Conservation (phyloP, 371 early-diverging fungal species). For the Chytridium lagenaria region DNA sequence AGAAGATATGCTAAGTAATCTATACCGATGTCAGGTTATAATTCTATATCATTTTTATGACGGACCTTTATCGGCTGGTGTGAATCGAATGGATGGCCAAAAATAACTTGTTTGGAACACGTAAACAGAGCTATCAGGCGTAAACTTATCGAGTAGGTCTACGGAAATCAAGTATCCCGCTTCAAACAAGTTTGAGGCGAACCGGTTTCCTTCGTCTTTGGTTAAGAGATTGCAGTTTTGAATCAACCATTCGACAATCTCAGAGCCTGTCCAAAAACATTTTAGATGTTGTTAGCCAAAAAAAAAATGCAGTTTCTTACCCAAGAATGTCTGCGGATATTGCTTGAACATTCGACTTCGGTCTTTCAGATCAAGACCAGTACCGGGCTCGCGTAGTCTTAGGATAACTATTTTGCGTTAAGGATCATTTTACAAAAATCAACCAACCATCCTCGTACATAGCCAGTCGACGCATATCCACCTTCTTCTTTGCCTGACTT, state of each 20-base stretch:
- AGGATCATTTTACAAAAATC: conserved; percentile 2
- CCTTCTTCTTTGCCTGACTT: conserved; percentile 15
- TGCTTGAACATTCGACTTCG: conserved; percentile 43
- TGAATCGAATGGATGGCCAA: conserved; percentile 27
- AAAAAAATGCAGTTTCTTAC: conserved; percentile 14
- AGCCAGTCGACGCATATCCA: conserved; percentile 26
- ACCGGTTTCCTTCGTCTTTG: conserved; percentile 38
- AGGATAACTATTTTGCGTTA: conserved; percentile 19
- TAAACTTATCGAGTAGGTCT: conserved; percentile 41
- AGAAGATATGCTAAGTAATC: conserved; percentile 47
- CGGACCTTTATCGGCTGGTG: conserved; percentile 33
- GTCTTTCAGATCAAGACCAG: conserved; percentile 42
- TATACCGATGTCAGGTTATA: neutral
- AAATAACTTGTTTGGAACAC: conserved; percentile 36
- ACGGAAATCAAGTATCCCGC: conserved; percentile 45
- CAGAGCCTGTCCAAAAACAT: conserved; percentile 36
- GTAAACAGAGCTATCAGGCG: conserved; percentile 33
- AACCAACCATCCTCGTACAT: conserved; percentile 35
- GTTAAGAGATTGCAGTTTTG: conserved; percentile 44
- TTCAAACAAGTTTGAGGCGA: conserved; percentile 39
- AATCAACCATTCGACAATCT: conserved; percentile 45
- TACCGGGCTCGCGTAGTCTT: conserved; percentile 35
- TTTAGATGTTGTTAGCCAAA: neutral
- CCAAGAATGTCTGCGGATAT: conserved; percentile 37
- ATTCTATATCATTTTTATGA: neutral